These are phyloP conservation scores for Myochromella boudieri DNA, from an alignment of 768 basidiomycete genomes.

Conservation along the genomic window DNA sequence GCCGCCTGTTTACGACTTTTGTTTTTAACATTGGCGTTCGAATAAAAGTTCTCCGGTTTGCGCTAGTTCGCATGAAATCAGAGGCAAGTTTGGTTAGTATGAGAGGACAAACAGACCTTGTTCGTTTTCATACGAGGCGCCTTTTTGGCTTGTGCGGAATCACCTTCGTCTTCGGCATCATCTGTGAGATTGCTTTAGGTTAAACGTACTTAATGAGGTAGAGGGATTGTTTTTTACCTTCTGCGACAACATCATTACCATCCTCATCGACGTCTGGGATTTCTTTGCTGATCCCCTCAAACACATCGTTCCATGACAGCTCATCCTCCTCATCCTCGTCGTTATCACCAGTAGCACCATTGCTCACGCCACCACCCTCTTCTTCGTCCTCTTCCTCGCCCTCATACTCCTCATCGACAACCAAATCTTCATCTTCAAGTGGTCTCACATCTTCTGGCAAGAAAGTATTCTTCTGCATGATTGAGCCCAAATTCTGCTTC, in stretches of 20 bases:
- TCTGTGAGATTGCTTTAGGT: conserved; percentile 7
- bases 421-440: conserved; percentile 52
- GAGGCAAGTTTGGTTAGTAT: neutral
- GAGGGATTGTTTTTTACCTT: conserved; percentile 23
- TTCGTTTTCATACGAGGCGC: conserved; percentile 89
- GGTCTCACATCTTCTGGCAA: conserved; percentile 79
- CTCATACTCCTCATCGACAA: conserved; percentile 39
- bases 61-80: conserved; percentile 45
- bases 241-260: conserved; percentile 23
- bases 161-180: conserved; percentile 12
- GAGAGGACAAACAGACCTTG: conserved; percentile 54
- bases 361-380: conserved; percentile 37
- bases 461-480: conserved; percentile 88
- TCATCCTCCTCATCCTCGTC: conserved; percentile 50
- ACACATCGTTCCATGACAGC: conserved; percentile 87
- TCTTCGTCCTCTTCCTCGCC: conserved; percentile 36
- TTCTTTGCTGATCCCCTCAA: conserved; percentile 52
- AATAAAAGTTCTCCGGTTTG: conserved; percentile 89
- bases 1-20: conserved; percentile 70
- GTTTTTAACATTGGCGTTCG: conserved; percentile 83
- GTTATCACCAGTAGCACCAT: too few relatives aligned
- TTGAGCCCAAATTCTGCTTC: conserved; percentile 82
- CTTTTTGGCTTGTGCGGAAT: conserved; percentile 36
- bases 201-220: conserved; percentile 12
- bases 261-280: conserved; percentile 27